Percentiles rank a stretch among this genome's conserved stretches.
phyloP scores from a whole-genome alignment of 2,329 filamentous ascomycete species.

The Cladosporium sp. region DNA sequence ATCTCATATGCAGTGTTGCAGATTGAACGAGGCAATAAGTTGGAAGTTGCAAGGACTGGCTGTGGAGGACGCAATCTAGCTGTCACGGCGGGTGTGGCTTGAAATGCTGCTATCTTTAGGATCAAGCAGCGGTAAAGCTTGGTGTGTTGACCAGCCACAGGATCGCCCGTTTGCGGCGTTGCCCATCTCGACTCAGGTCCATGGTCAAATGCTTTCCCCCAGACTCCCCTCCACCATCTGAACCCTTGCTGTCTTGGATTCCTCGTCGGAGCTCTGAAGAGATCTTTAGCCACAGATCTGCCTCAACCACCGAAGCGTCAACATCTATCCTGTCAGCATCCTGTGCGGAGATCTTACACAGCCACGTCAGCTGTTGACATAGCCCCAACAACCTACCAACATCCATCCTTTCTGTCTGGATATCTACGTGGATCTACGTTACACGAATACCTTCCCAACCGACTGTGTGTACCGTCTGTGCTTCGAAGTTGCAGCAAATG shows the following conservation, averaged over 20 bases:
- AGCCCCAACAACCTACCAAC: neutral
- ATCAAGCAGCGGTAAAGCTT: neutral
- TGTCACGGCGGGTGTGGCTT: neutral
- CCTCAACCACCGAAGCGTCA: neutral
- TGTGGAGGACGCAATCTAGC: neutral
- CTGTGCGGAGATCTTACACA: neutral
- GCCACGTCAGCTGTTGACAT: constrained; percentile 1
- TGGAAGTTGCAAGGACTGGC: neutral
- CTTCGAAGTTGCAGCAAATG: neutral
- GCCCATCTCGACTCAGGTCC: neutral
- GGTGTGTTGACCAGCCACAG: neutral
- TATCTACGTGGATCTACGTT: neutral
- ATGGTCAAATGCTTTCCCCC: neutral
- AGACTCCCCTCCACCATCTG: neutral
- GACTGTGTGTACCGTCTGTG: neutral
- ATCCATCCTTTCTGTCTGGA: neutral
- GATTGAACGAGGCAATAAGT: neutral
- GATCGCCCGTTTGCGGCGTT: neutral
- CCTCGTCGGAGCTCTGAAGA: neutral
- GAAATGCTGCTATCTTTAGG: neutral
- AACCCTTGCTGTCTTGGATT: neutral
- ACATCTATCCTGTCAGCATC: neutral
- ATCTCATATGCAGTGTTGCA: neutral
- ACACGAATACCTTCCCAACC: neutral
- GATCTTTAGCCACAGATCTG: neutral